Base-by-base conservation (phyloP, 176 grass and related monocot genomes). In the Secale cereale region DNA sequence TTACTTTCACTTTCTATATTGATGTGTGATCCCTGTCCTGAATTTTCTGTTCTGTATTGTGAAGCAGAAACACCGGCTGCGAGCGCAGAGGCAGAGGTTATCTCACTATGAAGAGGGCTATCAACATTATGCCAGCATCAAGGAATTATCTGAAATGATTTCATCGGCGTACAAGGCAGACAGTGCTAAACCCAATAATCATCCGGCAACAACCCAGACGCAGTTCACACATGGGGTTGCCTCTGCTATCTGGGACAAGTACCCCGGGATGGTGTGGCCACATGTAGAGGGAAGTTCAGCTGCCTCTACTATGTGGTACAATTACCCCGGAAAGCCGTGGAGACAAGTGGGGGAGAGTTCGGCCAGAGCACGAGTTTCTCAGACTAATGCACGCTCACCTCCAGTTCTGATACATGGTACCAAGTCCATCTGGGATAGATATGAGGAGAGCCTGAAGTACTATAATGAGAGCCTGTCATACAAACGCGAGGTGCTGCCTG, bases 61-160 rank as follows among this genome's bases (percentile, higher is more conserved):
- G 74, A 39, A 63, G 8, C 23, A 88, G 87, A 84, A 84, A 79
- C 75, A 88, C 63, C 86, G 81, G 28, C 52, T 54, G 32, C 65
- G 8, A 0, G 25, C 65, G 46, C 39, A 5, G 56, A 73, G 27
- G 46, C 39, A 5, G 56, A 73, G 27, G 35, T 40, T 12, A 63
- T 20, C 78, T 8, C 80, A n/a, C n/a, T n/a, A n/a, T n/a, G n/a
- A n/a, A n/a, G n/a, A 83, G 29, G n/a, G 3, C 14, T 26, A 20
- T 69, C 66, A 54, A 70, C 31, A 12, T 56, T 62, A 54, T 52
- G 56, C 30, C 54, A 73, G 23, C 64, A 40, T 6, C 10, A 54
- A 31, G 32, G 39, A 43, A 23, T 6, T 52, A 37, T 11, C 37
- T 70, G 54, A 36, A 11, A 40, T 78, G 72, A 77, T 70, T 48